Evolutionary conservation across 192 early-diverging fungal species (phyloP).

Genomic region (Backusella tuberculispora): DNA sequence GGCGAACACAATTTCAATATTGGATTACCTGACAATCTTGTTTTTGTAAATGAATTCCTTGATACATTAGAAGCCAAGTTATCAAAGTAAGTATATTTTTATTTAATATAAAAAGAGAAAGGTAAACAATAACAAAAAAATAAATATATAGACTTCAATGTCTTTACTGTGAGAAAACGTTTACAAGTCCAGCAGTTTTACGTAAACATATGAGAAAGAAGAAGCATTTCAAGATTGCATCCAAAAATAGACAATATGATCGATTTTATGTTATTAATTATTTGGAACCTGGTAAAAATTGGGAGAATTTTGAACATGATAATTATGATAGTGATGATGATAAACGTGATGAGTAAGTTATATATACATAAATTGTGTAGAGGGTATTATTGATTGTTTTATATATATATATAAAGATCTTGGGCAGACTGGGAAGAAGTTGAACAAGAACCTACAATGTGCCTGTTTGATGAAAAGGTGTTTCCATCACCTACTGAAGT

Average conservation of each 20-base stretch:
- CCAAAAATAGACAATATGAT: conserved; percentile 89
- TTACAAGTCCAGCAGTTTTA: conserved; percentile 84
- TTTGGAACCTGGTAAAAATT: conserved; percentile 87
- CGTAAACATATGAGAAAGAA: conserved; percentile 98
- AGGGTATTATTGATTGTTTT: background rate
- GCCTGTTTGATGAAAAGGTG: conserved; percentile 78
- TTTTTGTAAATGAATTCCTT: conserved; percentile 82
- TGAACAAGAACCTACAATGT: conserved; percentile 67
- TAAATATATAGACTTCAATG: conserved; percentile 65
- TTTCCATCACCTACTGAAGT: conserved; percentile 62
- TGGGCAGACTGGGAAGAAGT: conserved; percentile 87
- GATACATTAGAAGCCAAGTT: conserved; percentile 76
- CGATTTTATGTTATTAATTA: conserved; percentile 96
- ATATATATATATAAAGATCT: conserved; percentile 38
- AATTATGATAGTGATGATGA: conserved; percentile 77
- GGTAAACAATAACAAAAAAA: background rate
- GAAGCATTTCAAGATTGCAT: conserved; percentile 95
- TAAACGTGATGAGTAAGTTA: conserved; percentile 63
- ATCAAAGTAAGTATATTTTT: conserved; percentile 45
- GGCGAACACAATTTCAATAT: conserved; percentile 93
- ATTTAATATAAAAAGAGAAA: background rate
- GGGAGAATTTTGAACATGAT: conserved; percentile 87
- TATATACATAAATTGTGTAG: conserved; percentile 1
- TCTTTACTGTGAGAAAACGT: conserved; percentile 93
- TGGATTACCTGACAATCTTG: conserved; percentile 89